phyloP scores from a whole-genome alignment of 1,139 yeast genomes.

The Pichia kudriavzevii region DNA sequence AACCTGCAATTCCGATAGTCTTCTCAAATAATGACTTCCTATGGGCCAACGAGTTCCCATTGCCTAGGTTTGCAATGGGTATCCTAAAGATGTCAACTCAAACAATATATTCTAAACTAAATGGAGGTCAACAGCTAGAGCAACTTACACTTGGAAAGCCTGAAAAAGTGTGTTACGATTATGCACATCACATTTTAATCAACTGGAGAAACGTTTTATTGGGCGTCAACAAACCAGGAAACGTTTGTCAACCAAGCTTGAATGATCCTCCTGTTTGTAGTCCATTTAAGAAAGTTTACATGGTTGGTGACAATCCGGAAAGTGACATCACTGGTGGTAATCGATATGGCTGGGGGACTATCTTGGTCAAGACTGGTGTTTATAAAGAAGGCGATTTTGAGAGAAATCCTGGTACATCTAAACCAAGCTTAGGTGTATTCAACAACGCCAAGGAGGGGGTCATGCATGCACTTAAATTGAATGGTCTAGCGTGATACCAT shows the following conservation, averaged over 20 bases:
- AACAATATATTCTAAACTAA: constrained; percentile 53
- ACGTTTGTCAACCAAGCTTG: constrained; percentile 34
- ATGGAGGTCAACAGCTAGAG: constrained; percentile 37
- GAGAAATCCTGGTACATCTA: constrained; percentile 27
- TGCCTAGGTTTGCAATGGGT: constrained; percentile 91
- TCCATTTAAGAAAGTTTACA: constrained; percentile 56
- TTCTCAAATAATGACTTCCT: constrained; percentile 83
- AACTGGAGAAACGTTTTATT: constrained; percentile 44
- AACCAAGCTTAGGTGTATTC: constrained; percentile 42
- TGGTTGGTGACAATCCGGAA: constrained; percentile 96
- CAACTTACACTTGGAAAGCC: constrained; percentile 81
- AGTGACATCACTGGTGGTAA: constrained; percentile 88
- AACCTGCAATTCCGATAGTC: constrained; percentile 69
- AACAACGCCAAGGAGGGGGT: constrained; percentile 44
- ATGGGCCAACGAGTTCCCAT: constrained; percentile 80
- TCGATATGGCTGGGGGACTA: constrained; percentile 77
- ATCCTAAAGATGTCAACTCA: constrained; percentile 66
- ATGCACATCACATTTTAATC: constrained; percentile 64
- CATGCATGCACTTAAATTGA: constrained; percentile 26
- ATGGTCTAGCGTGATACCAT: constrained; percentile 20
- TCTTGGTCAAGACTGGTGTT: constrained; percentile 82
- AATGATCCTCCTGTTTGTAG: constrained; percentile 30
- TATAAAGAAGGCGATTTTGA: constrained; percentile 60
- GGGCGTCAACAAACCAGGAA: constrained; percentile 19
- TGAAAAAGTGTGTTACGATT: constrained; percentile 69